Evolutionary conservation across 106 monocot genomes (phyloP).

Genomic region (Amphibolis antarctica): DNA sequence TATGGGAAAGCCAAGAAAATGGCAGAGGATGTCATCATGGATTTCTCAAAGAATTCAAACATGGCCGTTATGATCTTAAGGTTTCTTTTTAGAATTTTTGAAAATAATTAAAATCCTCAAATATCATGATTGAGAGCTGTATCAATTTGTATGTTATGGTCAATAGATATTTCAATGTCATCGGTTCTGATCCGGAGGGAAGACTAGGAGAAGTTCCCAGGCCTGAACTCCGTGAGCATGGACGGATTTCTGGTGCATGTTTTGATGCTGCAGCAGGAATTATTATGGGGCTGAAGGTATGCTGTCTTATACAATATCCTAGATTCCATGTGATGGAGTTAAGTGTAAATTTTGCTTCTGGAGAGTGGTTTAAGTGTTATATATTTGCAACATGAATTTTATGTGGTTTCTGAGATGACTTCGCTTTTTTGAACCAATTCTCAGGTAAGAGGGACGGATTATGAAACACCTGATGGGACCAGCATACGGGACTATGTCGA

Average conservation of each 20-base stretch:
- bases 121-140: background rate
- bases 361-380: too few species aligned
- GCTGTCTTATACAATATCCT: background rate
- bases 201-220: conserved; percentile 20
- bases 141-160: background rate
- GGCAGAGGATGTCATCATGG: conserved; percentile 28
- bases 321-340: background rate
- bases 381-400: too few species aligned
- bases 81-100: conserved; percentile 1
- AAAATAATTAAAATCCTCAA: background rate
- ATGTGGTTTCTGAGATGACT: too few species aligned
- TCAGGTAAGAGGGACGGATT: conserved; percentile 25
- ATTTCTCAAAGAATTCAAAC: conserved; percentile 18
- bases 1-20: conserved; percentile 31
- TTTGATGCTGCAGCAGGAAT: conserved; percentile 22
- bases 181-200: conserved; percentile 30
- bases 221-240: conserved; percentile 28
- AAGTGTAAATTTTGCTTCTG: background rate
- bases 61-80: conserved; percentile 33
- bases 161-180: conserved; percentile 28
- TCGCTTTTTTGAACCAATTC: background rate
- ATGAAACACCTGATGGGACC: conserved; percentile 16
- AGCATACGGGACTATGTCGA: conserved; percentile 28
- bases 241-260: conserved; percentile 29
- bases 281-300: conserved; percentile 21